Evolutionary conservation across 768 basidiomycete species (phyloP), one percentile per base, ranked within the genome.

Genomic region (Termitomyces sp.): DNA sequence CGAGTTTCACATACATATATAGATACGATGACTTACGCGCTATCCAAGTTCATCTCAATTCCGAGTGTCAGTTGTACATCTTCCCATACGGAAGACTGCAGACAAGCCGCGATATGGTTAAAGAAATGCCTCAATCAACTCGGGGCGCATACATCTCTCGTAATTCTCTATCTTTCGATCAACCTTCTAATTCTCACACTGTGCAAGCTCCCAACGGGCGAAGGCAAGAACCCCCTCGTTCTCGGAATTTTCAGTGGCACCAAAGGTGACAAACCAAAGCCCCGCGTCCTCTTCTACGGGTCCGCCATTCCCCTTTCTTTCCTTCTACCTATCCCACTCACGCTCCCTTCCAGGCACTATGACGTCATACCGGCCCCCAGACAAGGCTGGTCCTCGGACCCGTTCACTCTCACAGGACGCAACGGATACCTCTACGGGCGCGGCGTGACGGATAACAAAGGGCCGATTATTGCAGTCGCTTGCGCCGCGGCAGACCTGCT

Each of bases 381-480:
- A 10, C 77, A 83, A 6, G 85, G 87, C 12, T 98, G 96, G 96
- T 74, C 81, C 25, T 87, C 89, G 1, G 87, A 94, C 61, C 96
- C 97, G 0, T 99, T 94, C 76, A 79, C 76, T 7, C 74, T 98
- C 63, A 83, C 83, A 0, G 94, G 94, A 2, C 82, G 86, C 11
- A 94, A 98, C 67, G 95, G 94, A 0, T 95, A 91, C 69, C 76
- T 96, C 0, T 95, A 94, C 67, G 96, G 96, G 25, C 86, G 92
- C 49, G 94, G 97, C 4, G 89, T 92, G 1, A 91, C 92, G 1
- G 97, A 99, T 67, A 88, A 99, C 78, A 98, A 99, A 70, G 97
- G 96, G 0, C 97, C 97, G 0, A 88, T 97, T 50, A 81, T 98
- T 62, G 94, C 96, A 1, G 83, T 88, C 15, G 97, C 96, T 0